Conservation (phyloP, 1,284 basidiomycete genomes). For the Trichosporon coremiiforme region DNA sequence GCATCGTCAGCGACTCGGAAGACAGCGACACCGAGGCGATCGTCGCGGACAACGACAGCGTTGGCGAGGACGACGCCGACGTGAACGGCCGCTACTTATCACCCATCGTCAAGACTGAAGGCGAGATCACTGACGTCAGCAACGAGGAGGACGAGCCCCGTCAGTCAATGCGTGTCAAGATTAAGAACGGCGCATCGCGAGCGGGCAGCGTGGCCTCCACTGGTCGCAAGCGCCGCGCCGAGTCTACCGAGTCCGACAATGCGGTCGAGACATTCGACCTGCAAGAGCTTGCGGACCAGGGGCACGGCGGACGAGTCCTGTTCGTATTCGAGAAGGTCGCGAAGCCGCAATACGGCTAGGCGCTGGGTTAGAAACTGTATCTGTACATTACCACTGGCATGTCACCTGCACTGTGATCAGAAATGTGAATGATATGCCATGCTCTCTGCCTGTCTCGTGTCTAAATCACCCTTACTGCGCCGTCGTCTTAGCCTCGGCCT, state of each 20-base stretch:
- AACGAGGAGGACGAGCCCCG: conserved; percentile 21
- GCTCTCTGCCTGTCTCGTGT: background rate
- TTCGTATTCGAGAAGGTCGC: conserved; percentile 54
- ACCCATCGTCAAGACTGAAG: background rate
- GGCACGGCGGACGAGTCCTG: conserved; percentile 47
- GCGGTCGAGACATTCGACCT: conserved; percentile 40
- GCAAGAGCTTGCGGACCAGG: conserved; percentile 35
- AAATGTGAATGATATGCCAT: background rate
- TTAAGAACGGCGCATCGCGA: background rate
- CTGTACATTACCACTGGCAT: background rate
- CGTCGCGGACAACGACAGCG: background rate
- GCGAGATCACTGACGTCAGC: conserved; percentile 4
- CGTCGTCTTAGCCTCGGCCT: conserved; percentile 6
- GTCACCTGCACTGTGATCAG: conserved; percentile 1
- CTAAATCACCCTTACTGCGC: conserved; percentile 17
- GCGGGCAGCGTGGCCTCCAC: background rate
- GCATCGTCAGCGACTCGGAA: background rate
- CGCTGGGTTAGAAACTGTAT: background rate
- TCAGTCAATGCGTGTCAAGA: background rate
- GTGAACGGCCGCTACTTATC: background rate
- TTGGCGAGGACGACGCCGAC: background rate
- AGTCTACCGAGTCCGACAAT: background rate
- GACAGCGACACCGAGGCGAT: background rate
- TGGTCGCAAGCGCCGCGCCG: conserved; percentile 16
- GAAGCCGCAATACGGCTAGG: conserved; percentile 32